Base-by-base conservation (phyloP, 2,329 filamentous ascomycete species). In the Magnaporthales sp. region DNA sequence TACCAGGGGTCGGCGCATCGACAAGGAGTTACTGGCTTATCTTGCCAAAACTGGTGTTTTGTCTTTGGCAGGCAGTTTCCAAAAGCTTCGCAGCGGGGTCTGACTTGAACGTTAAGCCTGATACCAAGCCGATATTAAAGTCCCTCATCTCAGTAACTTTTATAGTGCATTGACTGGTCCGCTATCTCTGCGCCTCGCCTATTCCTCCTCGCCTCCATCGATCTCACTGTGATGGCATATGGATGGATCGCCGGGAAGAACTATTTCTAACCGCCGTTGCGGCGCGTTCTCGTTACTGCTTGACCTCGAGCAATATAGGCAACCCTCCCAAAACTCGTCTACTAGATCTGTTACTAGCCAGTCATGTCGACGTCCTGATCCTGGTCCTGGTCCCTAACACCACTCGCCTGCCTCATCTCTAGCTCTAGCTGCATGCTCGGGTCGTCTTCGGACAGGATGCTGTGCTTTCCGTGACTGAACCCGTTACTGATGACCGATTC, bases 341-440 rank as follows among this genome's bases (percentile, higher is more conserved):
- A 15, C 27, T 26, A 5, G 38, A 46, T 19, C 29, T n/a, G 63
- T 9, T 8, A 15, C 63, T 64, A 64, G 29, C 63, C 64, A 65
- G 64, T 65, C 64, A 65, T 65, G 27, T 65, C 64, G 29, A 65
- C 64, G 11, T 65, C 64, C 38, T 65, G 38, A 13, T 65, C 64
- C 29, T 65, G 38, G 19, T 65, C 64, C 29, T n/a, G 38, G 15
- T 32, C 64, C 19, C 15, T 22, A 10, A 51, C 64, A 4, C 64
- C 63, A 22, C 46, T 51, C 22, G 79, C 79, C 69, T 84, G 82
- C 66, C 80, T 79, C 74, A 84, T 83, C 73, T 88, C 86, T 58
- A 82, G 75, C 73, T 84, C 80, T 68, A 88, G 75, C 74, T 86
- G 85, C 63, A 81, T 80, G 67, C 79, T 83, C 2, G 84, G 81